These are phyloP conservation scores for Stemphylium beticola DNA, from an alignment of 2,329 filamentous ascomycete species.

Conservation along the genomic window DNA sequence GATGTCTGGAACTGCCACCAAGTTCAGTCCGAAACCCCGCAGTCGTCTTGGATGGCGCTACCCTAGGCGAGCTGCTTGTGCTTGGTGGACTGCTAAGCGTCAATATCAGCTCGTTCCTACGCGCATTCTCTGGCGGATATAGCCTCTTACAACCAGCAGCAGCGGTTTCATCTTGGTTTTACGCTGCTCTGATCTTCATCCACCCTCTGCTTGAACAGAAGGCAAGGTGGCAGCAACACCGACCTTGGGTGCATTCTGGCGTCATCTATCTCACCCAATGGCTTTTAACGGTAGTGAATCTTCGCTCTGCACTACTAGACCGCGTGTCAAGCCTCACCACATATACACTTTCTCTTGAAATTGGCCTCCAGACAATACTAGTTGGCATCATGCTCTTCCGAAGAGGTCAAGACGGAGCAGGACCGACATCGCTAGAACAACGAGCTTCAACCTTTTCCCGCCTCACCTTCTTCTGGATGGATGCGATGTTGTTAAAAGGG, in stretches of 20 bases:
- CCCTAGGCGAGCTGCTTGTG: not conserved
- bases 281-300: not conserved
- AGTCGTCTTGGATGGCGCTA: not conserved
- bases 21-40: not conserved
- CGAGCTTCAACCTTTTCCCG: not conserved
- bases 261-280: not conserved
- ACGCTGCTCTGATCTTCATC: not conserved
- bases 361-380: not conserved
- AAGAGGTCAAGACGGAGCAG: not conserved
- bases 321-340: not conserved
- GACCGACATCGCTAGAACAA: not conserved
- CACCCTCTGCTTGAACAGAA: not conserved
- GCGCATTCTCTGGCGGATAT: not conserved
- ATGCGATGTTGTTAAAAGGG: not conserved
- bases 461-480: conserved; percentile 1
- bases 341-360: not conserved
- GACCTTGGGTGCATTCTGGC: not conserved
- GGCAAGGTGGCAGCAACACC: not conserved
- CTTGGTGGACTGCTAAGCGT: not conserved
- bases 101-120: not conserved
- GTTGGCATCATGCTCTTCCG: not conserved
- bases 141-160: not conserved
- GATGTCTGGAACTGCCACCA: not conserved
- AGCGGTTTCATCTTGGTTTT: not conserved
- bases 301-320: not conserved